Evolutionary conservation across 1,284 basidiomycete genomes (phyloP).

Genomic region (Leccinum holopus): DNA sequence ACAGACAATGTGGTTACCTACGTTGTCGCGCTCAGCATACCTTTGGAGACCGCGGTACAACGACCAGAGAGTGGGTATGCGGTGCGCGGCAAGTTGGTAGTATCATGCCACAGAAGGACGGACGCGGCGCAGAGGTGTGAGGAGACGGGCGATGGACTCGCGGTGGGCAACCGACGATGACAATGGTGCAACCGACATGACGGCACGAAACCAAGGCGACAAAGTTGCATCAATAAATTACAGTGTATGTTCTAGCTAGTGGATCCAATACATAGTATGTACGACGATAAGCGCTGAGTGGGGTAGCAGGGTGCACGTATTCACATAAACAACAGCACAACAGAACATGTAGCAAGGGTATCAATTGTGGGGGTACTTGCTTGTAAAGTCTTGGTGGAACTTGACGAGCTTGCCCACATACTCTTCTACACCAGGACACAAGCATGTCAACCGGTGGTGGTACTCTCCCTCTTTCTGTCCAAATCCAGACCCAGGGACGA

Average conservation of each 20-base stretch:
- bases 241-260: neutral
- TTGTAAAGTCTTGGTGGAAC: slow-evolving; percentile 80
- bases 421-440: slow-evolving; percentile 88
- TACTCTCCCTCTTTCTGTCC: slow-evolving; percentile 86
- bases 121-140: slow-evolving; percentile 57
- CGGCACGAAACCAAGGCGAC: neutral
- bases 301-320: neutral
- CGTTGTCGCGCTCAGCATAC: slow-evolving; percentile 53
- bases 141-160: slow-evolving; percentile 47
- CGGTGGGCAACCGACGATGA: slow-evolving; percentile 48
- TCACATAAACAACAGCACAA: neutral
- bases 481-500: slow-evolving; percentile 89
- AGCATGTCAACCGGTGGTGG: slow-evolving; percentile 86
- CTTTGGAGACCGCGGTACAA: slow-evolving; percentile 71
- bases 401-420: slow-evolving; percentile 82
- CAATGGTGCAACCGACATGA: slow-evolving; percentile 22
- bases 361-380: slow-evolving; percentile 51
- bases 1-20: slow-evolving; percentile 28
- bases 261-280: neutral
- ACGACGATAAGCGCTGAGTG: slow-evolving; percentile 1
- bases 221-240: slow-evolving; percentile 3
- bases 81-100: slow-evolving; percentile 68
- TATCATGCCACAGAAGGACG: slow-evolving; percentile 63
- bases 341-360: slow-evolving; percentile 2
- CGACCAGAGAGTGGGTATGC: slow-evolving; percentile 70